These are phyloP conservation scores for Sporisorium iseilematis-ciliati DNA, from an alignment of 1,284 basidiomycete genomes.

Conservation along the genomic window DNA sequence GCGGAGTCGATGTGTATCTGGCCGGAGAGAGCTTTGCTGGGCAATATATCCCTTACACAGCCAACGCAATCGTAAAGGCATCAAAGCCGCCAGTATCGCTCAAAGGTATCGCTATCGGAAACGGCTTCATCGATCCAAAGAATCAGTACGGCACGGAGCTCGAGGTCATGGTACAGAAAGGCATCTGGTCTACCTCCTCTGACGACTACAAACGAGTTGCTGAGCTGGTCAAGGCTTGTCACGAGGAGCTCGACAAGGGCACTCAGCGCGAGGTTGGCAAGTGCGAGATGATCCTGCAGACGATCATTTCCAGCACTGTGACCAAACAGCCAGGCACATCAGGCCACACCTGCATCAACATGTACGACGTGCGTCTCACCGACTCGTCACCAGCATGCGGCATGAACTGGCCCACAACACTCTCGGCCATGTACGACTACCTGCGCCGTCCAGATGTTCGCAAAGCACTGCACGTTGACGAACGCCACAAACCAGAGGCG, in stretches of 20 bases:
- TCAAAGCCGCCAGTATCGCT: conserved; percentile 74
- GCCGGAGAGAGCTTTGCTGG: conserved; percentile 49
- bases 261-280: conserved; percentile 76
- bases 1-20: conserved; percentile 78
- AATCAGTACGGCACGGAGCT: conserved; percentile 90
- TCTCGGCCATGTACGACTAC: conserved; percentile 81
- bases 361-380: conserved; percentile 91
- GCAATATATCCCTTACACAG: conserved; percentile 72
- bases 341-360: conserved; percentile 83
- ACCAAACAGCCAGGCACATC: conserved; percentile 27
- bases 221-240: conserved; percentile 77
- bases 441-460: conserved; percentile 87
- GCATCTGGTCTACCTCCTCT: conserved; percentile 80
- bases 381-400: conserved; percentile 91
- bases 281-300: conserved; percentile 79
- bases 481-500: conserved; percentile 77
- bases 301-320: conserved; percentile 76
- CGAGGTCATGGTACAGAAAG: conserved; percentile 85
- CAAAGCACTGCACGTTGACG: conserved; percentile 81
- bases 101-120: conserved; percentile 89
- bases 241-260: conserved; percentile 70
- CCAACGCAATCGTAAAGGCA: conserved; percentile 82
- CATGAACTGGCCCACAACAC: conserved; percentile 97
- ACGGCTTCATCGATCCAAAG: conserved; percentile 94
- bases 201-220: conserved; percentile 71